Percentiles rank a stretch among this genome's conserved stretches.
phyloP scores from a whole-genome alignment of 2,329 filamentous ascomycete genomes.

The Thielaviopsis ethacetica region DNA sequence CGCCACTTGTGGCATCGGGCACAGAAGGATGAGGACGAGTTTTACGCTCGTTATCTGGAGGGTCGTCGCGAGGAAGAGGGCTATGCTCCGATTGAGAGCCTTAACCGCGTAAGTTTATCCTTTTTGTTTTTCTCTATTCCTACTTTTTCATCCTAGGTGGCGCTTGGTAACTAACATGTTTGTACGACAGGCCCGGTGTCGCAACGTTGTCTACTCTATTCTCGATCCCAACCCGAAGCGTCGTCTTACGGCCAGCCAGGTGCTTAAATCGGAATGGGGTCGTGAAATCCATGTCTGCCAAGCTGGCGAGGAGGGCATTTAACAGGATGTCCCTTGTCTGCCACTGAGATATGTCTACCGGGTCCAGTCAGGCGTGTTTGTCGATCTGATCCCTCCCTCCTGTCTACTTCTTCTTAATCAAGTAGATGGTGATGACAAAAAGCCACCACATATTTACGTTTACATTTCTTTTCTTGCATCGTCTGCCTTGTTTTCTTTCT shows the following conservation, averaged over 20 bases:
- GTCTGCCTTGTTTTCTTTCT: not conserved
- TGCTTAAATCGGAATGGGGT: constrained; percentile 96
- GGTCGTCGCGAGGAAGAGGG: constrained; percentile 88
- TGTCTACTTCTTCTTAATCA: not conserved
- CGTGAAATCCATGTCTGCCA: constrained; percentile 95
- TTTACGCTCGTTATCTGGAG: constrained; percentile 86
- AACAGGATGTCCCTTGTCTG: constrained; percentile 16
- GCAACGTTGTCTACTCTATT: constrained; percentile 98
- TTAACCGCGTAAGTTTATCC: constrained; percentile 68
- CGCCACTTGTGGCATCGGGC: constrained; percentile 94
- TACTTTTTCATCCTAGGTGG: not conserved
- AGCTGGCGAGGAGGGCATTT: constrained; percentile 89
- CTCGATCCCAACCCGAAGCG: constrained; percentile 85
- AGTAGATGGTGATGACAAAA: too few relatives aligned
- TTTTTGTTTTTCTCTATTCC: not conserved
- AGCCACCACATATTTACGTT: too few relatives aligned
- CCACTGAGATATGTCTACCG: not conserved
- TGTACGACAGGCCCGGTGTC: constrained; percentile 65
- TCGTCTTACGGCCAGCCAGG: constrained; percentile 88
- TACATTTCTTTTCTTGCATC: constrained; percentile 3
- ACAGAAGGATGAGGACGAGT: constrained; percentile 92
- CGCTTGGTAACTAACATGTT: constrained; percentile 7
- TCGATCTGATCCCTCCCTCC: not conserved
- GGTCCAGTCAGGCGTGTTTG: not conserved
- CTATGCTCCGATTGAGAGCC: constrained; percentile 87